Evolutionary conservation across 2,329 filamentous ascomycete species (phyloP).

Genomic region (Monilinia fructicola): DNA sequence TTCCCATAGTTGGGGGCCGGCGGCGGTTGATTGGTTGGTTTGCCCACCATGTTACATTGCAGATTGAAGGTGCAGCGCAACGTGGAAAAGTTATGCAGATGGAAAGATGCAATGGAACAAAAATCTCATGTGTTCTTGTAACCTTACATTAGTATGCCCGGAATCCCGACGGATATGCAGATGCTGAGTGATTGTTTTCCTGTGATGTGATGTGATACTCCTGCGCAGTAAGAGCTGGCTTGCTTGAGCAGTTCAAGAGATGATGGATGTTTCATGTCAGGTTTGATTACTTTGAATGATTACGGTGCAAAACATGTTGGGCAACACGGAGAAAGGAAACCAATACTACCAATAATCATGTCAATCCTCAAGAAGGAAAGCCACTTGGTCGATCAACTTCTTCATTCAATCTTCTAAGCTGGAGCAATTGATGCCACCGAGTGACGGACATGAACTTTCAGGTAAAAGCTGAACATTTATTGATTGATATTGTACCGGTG

Average conservation of each 20-base stretch:
- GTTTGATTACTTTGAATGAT: not conserved
- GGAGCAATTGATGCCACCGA: slow-evolving; percentile 19
- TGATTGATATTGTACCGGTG: slow-evolving; percentile 1
- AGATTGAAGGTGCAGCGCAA: slow-evolving; percentile 18
- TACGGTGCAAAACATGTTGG: not conserved
- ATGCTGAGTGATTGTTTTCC: slow-evolving; percentile 1
- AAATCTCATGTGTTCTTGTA: slow-evolving; percentile 3
- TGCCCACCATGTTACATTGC: slow-evolving; percentile 8
- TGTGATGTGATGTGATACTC: not conserved
- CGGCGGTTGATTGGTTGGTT: slow-evolving; percentile 10
- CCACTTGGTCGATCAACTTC: slow-evolving; percentile 13
- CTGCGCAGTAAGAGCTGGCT: slow-evolving; percentile 5
- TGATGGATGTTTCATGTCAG: slow-evolving; percentile 9
- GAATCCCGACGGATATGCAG: slow-evolving; percentile 13
- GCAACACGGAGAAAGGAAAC: not conserved
- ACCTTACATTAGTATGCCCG: not conserved
- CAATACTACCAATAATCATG: not conserved
- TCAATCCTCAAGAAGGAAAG: not conserved
- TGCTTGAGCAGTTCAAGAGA: not conserved
- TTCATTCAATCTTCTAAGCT: slow-evolving; percentile 3
- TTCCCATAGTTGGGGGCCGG: slow-evolving; percentile 17
- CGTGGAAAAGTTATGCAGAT: slow-evolving; percentile 19
- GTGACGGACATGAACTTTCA: not conserved
- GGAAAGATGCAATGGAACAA: not conserved
- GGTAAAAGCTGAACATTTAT: slow-evolving; percentile 17